Percentiles rank a stretch among this genome's conserved stretches.
These are phyloP conservation scores for Wakefieldia striispora DNA, from an alignment of 768 basidiomycete genomes.

Conservation along the genomic window DNA sequence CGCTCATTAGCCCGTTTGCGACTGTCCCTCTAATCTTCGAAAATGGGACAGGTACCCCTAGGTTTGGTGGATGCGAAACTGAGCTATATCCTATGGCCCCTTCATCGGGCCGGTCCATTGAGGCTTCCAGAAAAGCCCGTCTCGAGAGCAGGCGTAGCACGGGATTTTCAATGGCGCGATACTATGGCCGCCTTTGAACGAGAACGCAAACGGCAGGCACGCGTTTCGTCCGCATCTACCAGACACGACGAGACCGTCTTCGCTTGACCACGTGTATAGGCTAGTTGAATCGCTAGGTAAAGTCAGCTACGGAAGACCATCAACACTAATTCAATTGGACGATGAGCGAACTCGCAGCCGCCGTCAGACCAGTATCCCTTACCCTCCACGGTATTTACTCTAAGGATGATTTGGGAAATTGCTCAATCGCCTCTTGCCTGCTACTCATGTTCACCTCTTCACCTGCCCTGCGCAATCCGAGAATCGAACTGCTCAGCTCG, in stretches of 20 bases:
- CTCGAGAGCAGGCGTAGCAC: constrained; percentile 16
- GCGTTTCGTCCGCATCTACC: constrained; percentile 12
- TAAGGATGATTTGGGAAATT: too few species aligned
- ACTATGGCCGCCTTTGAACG: constrained; percentile 33
- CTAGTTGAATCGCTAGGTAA: too few species aligned
- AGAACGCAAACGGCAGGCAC: constrained; percentile 23
- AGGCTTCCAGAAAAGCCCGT: constrained; percentile 21
- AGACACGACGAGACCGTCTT: neutral
- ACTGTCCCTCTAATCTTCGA: neutral
- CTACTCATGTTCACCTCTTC: too few species aligned
- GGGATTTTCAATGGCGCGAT: constrained; percentile 24
- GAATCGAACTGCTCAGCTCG: too few species aligned
- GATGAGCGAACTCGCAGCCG: too few species aligned
- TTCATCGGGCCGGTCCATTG: constrained; percentile 42
- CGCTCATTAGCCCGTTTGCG: too few species aligned
- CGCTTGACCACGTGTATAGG: constrained; percentile 4
- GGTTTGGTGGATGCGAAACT: constrained; percentile 53
- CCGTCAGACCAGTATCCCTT: too few species aligned
- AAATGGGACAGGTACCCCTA: constrained; percentile 35
- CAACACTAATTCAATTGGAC: too few species aligned
- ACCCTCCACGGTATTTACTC: too few species aligned
- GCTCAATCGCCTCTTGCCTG: too few species aligned
- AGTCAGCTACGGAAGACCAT: too few species aligned
- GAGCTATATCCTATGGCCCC: constrained; percentile 51
- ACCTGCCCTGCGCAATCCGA: too few species aligned